A percentile compares a stretch with the other conserved stretches of the same genome.
These are phyloP conservation scores for Tulasnella sp. DNA, from an alignment of 768 basidiomycete species.

Conservation along the genomic window DNA sequence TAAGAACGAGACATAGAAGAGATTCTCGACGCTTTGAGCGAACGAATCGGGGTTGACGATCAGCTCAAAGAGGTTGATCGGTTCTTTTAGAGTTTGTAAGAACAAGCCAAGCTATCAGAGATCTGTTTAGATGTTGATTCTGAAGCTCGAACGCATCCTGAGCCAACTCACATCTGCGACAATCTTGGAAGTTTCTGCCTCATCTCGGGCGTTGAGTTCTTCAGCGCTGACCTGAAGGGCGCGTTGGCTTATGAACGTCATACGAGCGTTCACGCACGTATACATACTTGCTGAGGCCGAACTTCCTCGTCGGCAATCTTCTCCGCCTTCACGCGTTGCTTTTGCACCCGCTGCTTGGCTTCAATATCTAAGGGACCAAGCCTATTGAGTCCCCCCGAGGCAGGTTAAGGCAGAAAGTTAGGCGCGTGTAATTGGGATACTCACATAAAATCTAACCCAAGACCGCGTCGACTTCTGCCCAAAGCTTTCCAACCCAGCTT, in stretches of 20 bases:
- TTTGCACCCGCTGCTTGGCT: background rate
- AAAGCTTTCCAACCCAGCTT: slow-evolving; percentile 75
- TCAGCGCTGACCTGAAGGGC: slow-evolving; percentile 46
- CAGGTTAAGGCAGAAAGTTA: too few species aligned
- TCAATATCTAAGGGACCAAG: slow-evolving; percentile 72
- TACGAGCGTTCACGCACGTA: too few species aligned
- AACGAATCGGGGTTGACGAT: slow-evolving; percentile 85
- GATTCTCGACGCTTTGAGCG: slow-evolving; percentile 90
- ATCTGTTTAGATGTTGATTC: background rate
- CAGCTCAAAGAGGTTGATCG: slow-evolving; percentile 73
- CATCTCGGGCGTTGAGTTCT: slow-evolving; percentile 60
- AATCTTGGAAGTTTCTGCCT: slow-evolving; percentile 85
- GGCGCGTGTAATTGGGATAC: too few species aligned
- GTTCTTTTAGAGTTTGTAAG: background rate
- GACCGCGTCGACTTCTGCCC: slow-evolving; percentile 66
- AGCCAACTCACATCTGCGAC: slow-evolving; percentile 50
- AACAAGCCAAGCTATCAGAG: background rate
- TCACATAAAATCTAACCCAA: slow-evolving; percentile 83
- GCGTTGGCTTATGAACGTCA: too few species aligned
- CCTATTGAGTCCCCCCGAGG: too few species aligned
- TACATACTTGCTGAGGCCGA: background rate
- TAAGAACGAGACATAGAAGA: slow-evolving; percentile 90
- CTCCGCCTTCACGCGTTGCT: background rate
- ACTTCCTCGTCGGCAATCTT: background rate
- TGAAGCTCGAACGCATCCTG: background rate